Evolutionary conservation across 1,284 basidiomycete species (phyloP).

Genomic region (Inonotus hispidus): DNA sequence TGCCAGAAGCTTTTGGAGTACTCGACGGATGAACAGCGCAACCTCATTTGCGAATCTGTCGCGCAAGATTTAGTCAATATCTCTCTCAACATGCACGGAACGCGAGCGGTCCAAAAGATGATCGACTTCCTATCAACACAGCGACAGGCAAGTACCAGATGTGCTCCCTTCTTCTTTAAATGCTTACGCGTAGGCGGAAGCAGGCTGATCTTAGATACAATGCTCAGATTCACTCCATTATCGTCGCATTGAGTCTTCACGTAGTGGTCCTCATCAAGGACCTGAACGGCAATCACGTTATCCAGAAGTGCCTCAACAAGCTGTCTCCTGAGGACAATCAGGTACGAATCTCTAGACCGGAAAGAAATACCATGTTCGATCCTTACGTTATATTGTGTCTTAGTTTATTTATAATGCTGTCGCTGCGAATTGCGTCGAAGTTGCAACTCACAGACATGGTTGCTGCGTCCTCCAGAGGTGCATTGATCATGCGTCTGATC

Average conservation of each 20-base stretch:
- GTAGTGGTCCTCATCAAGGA: conserved; percentile 99
- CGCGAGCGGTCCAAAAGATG: conserved; percentile 99
- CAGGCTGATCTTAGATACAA: conserved; percentile 77
- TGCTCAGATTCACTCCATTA: conserved; percentile 95
- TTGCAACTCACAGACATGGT: conserved; percentile 98
- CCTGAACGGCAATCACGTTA: conserved; percentile 98
- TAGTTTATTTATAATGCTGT: conserved; percentile 99
- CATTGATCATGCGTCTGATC: conserved; percentile 96
- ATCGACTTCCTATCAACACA: conserved; percentile 98
- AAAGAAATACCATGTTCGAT: conserved; percentile 14
- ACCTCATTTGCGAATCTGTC: conserved; percentile 96
- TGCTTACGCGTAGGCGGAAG: conserved; percentile 33
- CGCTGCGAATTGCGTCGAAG: conserved; percentile 97
- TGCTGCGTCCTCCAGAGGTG: conserved; percentile 98
- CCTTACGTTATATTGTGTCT: neutral
- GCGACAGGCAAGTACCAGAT: conserved; percentile 68
- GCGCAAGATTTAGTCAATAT: conserved; percentile 97
- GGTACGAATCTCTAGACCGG: conserved; percentile 35
- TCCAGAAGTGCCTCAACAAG: conserved; percentile 99
- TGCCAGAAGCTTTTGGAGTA: conserved; percentile 98
- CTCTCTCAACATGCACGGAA: conserved; percentile 99
- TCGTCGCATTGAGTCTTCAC: conserved; percentile 93
- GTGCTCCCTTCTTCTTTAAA: conserved; percentile 37
- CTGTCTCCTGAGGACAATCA: conserved; percentile 97
- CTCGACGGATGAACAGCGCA: conserved; percentile 97